Conservation (phyloP, 148 eudicot species). For the Tetragonia tetragonoides region DNA sequence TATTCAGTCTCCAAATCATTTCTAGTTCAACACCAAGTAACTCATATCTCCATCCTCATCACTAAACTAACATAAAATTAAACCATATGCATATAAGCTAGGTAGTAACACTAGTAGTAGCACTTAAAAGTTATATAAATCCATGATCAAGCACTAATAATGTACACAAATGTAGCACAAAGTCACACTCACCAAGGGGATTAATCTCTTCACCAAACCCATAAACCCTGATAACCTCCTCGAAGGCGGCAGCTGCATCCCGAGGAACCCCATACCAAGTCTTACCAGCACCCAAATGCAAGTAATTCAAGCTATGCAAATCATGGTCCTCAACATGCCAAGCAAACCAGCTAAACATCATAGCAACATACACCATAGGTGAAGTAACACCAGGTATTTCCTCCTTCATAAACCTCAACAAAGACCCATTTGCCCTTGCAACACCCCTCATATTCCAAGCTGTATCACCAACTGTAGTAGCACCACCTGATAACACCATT, state of each 20-base stretch:
- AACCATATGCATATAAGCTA: neutral
- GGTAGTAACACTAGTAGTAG: neutral
- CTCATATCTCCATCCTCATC: neutral
- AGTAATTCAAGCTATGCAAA: constrained; percentile 92
- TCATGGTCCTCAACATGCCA: constrained; percentile 99
- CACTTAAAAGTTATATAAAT: neutral
- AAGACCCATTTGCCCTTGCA: constrained; percentile 74
- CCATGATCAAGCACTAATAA: neutral
- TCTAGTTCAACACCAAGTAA: constrained; percentile 8
- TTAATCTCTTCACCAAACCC: constrained; percentile 96
- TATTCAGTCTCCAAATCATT: neutral
- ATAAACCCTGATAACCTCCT: constrained; percentile 83
- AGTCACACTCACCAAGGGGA: constrained; percentile 75
- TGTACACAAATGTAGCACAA: neutral
- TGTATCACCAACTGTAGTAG: constrained; percentile 62
- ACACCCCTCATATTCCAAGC: constrained; percentile 97
- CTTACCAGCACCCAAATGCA: constrained; percentile 89
- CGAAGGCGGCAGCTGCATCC: constrained; percentile 83
- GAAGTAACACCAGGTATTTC: constrained; percentile 97
- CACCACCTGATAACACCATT: constrained; percentile 17
- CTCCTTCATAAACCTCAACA: constrained; percentile 96
- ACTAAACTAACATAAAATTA: neutral
- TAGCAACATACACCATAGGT: constrained; percentile 95
- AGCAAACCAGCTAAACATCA: constrained; percentile 99
- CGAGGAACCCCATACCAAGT: constrained; percentile 98